These are phyloP conservation scores for Oenanthe sinensis DNA, from an alignment of 129 eudicot species.

Conservation along the genomic window DNA sequence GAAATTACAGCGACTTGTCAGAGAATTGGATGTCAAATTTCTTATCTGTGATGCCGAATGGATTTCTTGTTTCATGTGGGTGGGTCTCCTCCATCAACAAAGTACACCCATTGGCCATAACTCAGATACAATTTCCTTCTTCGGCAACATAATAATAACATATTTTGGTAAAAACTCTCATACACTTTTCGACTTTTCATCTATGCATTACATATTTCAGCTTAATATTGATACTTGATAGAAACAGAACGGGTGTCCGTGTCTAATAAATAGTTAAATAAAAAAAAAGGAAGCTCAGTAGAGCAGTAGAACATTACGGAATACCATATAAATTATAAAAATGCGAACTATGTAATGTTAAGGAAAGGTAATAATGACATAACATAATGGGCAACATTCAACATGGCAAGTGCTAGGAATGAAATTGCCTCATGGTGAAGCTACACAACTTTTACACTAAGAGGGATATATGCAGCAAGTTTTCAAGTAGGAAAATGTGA, in stretches of 20 bases:
- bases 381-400: not conserved
- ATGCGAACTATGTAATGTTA: not conserved
- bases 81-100: not conserved
- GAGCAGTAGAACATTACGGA: not conserved
- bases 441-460: not conserved
- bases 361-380: not conserved
- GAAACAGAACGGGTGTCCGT: not conserved
- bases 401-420: not conserved
- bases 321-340: not conserved
- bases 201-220: not conserved
- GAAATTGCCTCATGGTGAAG: not conserved
- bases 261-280: not conserved
- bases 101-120: not conserved
- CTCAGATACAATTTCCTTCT: not conserved
- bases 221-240: not conserved
- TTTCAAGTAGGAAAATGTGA: not conserved
- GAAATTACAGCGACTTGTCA: not conserved
- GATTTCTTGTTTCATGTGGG: not conserved
- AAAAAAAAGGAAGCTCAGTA: not conserved
- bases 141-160: not conserved
- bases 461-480: not conserved
- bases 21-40: not conserved
- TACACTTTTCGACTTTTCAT: not conserved
- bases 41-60: not conserved
- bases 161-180: not conserved